A percentile compares a stretch with the other conserved stretches of the same genome.
phyloP scores from a whole-genome alignment of 257 asterid species.

The Nicotiana noctiflora region DNA sequence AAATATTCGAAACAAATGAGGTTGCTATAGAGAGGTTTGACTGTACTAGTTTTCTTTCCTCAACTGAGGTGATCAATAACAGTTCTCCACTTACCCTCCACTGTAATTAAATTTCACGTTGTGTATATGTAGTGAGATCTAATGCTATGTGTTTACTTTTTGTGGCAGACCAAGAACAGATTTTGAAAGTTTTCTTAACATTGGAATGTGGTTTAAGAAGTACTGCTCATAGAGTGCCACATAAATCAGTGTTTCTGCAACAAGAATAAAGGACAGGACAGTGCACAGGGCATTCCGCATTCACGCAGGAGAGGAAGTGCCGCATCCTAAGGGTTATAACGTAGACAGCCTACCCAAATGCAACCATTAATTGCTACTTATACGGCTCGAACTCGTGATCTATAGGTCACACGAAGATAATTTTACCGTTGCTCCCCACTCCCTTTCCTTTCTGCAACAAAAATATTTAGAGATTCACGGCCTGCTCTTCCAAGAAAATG shows the following conservation, averaged over 20 bases:
- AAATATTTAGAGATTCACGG: not conserved
- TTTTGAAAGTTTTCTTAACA: slow-evolving; percentile 77
- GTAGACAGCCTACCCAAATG: too few species aligned
- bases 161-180: slow-evolving; percentile 79
- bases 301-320: too few species aligned
- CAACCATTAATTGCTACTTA: too few species aligned
- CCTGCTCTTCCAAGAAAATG: not conserved
- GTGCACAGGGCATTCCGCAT: too few species aligned
- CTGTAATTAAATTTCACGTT: not conserved
- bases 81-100: not conserved
- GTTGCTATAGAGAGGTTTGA: too few species aligned
- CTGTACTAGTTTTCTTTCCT: not conserved
- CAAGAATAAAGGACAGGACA: not conserved
- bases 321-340: too few species aligned
- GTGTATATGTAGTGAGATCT: not conserved
- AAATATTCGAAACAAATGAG: too few species aligned
- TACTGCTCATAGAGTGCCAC: slow-evolving; percentile 39
- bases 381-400: too few species aligned
- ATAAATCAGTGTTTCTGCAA: not conserved
- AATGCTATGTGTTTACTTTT: not conserved
- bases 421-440: too few species aligned
- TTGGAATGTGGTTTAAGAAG: slow-evolving; percentile 83
- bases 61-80: not conserved
- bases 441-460: not conserved
- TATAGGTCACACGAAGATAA: too few species aligned